Evolutionary conservation across 2,329 filamentous ascomycete genomes (phyloP).

Genomic region (Ophiosphaerella korrae): DNA sequence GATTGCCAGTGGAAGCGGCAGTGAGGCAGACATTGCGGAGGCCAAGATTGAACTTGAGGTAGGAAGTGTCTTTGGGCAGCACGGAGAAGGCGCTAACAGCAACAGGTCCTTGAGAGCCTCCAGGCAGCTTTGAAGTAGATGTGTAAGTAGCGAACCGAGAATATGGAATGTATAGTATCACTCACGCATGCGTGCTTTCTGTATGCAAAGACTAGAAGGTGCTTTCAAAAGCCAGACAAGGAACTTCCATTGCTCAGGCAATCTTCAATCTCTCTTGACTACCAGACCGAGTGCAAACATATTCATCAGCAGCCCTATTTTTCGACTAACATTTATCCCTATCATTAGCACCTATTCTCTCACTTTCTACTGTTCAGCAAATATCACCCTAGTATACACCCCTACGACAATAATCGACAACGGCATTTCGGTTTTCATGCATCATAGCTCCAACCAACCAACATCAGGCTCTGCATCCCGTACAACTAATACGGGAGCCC

Average conservation of each 20-base stretch:
- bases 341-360: slow-evolving; percentile 11
- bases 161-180: slow-evolving; percentile 46
- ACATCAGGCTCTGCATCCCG: slow-evolving; percentile 24
- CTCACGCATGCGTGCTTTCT: slow-evolving; percentile 34
- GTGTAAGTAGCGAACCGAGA: slow-evolving; percentile 51
- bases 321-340: slow-evolving; percentile 20
- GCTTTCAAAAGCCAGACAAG: slow-evolving; percentile 30
- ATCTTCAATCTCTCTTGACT: slow-evolving; percentile 5
- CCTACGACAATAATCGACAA: neutral
- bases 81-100: slow-evolving; percentile 42
- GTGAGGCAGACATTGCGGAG: slow-evolving; percentile 97
- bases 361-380: slow-evolving; percentile 3
- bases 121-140: slow-evolving; percentile 80
- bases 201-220: slow-evolving; percentile 41
- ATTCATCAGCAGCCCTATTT: slow-evolving; percentile 20
- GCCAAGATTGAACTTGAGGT: slow-evolving; percentile 99
- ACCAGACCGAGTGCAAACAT: slow-evolving; percentile 24
- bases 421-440: slow-evolving; percentile 19
- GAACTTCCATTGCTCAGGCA: slow-evolving; percentile 11
- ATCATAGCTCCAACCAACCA: slow-evolving; percentile 24
- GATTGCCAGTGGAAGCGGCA: slow-evolving; percentile 86
- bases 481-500: slow-evolving; percentile 10
- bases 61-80: slow-evolving; percentile 39
- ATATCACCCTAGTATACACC: neutral
- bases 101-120: slow-evolving; percentile 79